Base-by-base conservation (phyloP, 148 eudicot species). In the Euryodendron excelsum region DNA sequence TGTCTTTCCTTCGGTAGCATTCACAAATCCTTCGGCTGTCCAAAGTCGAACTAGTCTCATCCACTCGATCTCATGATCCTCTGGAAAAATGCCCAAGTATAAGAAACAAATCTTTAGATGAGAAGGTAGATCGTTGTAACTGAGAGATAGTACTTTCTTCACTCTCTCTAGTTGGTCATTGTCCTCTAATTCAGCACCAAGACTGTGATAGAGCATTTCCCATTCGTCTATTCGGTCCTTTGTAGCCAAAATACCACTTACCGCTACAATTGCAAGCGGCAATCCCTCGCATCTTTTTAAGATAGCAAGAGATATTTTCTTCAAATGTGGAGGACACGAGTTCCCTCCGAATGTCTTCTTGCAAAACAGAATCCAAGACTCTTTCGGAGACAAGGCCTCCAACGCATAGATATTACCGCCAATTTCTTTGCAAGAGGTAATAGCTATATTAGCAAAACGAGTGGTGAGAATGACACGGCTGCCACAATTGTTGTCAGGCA, bases 91-190 rank as follows among this genome's bases (percentile, higher is more conserved):
- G 27, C 70, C 33, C 10, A 62, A 8, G 23, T 79, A 79, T 5
- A 70, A 56, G 12, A 79, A 33, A 39, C 81, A 79, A 61, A 36
- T 7, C 37, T 79, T 79, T 9, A 47, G 61, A 48, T 45, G 12
- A 76, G 3, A 70, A 1, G 81, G 44, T 48, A 79, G 31, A 72
- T 50, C 55, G 9, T 50, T 50, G 55, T 50, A 50, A 15, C 55
- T 50, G 18, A 50, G 18, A 50, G 55, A 9, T 4, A 50, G 9
- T 50, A 3, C 15, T 10, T 50, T 50, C 9, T 50, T 50, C 55
- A 50, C 9, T 1, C 55, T 50, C 15, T 12, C 55, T 50, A 50
- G 55, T 15, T 50, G 3, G 15, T 50, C 18, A 50, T 50, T 50
- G 13, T 12, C 55, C 55, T 50, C 55, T 15, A 50, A 15, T 50